These are phyloP conservation scores for Clitopilus hobsonii DNA, from an alignment of 768 basidiomycete genomes.

Conservation along the genomic window DNA sequence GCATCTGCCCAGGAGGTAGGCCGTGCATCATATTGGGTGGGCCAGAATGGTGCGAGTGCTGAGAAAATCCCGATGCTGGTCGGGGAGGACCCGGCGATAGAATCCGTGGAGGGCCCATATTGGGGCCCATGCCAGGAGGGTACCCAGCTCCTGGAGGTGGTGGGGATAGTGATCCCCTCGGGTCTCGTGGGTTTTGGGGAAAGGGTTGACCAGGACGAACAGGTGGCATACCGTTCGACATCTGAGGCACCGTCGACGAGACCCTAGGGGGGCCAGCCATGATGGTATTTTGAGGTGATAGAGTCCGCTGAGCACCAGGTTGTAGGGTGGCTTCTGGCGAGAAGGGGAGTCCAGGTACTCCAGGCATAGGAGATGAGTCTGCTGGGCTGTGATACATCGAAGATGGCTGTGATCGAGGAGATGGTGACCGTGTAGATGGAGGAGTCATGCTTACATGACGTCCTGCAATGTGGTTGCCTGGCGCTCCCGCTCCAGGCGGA, in stretches of 20 bases:
- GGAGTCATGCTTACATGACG: conserved; percentile 7
- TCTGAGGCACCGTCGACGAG: conserved; percentile 25
- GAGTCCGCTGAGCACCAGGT: conserved; percentile 1
- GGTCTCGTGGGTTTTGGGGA: not conserved
- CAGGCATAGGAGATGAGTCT: conserved; percentile 8
- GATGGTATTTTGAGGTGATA: not conserved
- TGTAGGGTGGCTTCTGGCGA: conserved; percentile 25
- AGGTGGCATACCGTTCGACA: conserved; percentile 7
- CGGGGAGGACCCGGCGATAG: conserved; percentile 9
- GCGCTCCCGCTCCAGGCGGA: too few species aligned
- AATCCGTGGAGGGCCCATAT: conserved; percentile 5
- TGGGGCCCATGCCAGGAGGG: conserved; percentile 5
- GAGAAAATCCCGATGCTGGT: conserved; percentile 8
- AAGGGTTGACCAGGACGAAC: not conserved
- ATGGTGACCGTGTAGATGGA: conserved; percentile 3
- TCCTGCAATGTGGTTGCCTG: not conserved
- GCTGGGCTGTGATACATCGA: conserved; percentile 10
- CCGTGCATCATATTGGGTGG: conserved; percentile 15
- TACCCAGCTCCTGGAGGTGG: not conserved
- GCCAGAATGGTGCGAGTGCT: conserved; percentile 6
- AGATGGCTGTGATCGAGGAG: conserved; percentile 10
- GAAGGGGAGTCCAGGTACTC: conserved; percentile 15
- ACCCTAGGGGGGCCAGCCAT: conserved; percentile 5
- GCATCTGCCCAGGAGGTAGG: conserved; percentile 9
- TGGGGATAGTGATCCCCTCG: not conserved